Evolutionary conservation across 306 rosid species (phyloP).

Genomic region (Trifolium repens): DNA sequence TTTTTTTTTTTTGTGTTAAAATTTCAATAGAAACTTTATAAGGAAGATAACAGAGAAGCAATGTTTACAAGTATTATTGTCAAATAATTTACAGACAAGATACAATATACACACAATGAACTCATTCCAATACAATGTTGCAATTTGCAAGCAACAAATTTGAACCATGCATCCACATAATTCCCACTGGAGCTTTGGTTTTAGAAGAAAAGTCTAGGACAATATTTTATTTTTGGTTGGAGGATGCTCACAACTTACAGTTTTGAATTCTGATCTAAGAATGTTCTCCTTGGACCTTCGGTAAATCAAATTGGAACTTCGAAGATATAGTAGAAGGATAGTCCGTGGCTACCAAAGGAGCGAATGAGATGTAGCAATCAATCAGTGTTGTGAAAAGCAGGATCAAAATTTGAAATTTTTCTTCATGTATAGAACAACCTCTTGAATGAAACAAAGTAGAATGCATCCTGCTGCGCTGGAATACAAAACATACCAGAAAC

Average conservation of each 20-base stretch:
- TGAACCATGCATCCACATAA: conserved; percentile 18
- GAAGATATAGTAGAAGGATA: conserved; percentile 18
- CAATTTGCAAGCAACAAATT: conserved; percentile 10
- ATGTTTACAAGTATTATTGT: neutral
- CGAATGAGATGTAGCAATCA: neutral
- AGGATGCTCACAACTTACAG: conserved; percentile 35
- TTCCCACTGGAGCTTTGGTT: conserved; percentile 11
- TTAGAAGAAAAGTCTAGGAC: too few species aligned
- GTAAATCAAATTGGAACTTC: conserved; percentile 26
- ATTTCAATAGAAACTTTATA: too few species aligned
- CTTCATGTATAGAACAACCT: conserved; percentile 75
- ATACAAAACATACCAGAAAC: conserved; percentile 78
- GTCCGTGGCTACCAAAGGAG: neutral
- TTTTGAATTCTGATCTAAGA: conserved; percentile 33
- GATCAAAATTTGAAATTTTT: conserved; percentile 72
- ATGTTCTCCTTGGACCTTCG: conserved; percentile 16
- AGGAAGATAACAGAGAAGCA: too few species aligned
- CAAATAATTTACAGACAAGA: neutral
- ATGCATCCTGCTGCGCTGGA: conserved; percentile 83
- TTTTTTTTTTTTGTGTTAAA: too few species aligned
- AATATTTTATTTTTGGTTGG: neutral
- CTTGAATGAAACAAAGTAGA: conserved; percentile 77
- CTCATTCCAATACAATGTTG: conserved; percentile 26
- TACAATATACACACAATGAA: neutral
- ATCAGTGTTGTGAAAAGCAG: neutral